Evolutionary conservation across 495 filamentous ascomycete species (phyloP).

Genomic region (Penicillium egyptiacum): DNA sequence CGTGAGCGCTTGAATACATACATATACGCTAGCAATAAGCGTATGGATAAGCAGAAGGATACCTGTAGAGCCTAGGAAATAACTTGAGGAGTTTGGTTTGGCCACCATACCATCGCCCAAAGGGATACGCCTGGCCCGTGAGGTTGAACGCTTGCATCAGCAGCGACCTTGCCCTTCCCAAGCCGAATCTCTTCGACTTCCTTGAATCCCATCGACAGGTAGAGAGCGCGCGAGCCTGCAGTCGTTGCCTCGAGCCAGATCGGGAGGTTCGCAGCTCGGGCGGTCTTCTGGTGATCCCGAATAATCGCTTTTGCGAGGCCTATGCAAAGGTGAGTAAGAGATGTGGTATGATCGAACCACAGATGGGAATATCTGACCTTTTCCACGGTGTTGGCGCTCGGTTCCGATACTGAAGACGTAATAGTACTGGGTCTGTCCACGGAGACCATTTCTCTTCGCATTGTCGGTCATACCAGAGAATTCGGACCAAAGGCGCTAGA

Average conservation of each 20-base stretch:
- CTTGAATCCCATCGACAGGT: slow-evolving; percentile 31
- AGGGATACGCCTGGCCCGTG: slow-evolving; percentile 26
- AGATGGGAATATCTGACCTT: slow-evolving; percentile 16
- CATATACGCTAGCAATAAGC: background rate
- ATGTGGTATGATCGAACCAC: background rate
- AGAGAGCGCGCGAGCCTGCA: slow-evolving; percentile 22
- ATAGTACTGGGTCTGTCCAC: slow-evolving; percentile 27
- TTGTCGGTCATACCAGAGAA: slow-evolving; percentile 31
- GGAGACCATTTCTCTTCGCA: slow-evolving; percentile 27
- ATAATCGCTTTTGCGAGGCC: slow-evolving; percentile 32
- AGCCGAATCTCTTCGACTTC: slow-evolving; percentile 28
- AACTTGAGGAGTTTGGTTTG: slow-evolving; percentile 5
- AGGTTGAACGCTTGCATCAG: slow-evolving; percentile 23
- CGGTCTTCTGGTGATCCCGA: slow-evolving; percentile 20
- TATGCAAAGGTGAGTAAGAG: slow-evolving; percentile 3
- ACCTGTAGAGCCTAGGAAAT: background rate
- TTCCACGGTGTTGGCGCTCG: slow-evolving; percentile 28
- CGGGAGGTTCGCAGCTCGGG: slow-evolving; percentile 23
- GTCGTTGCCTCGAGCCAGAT: slow-evolving; percentile 36
- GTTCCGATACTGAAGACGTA: slow-evolving; percentile 35
- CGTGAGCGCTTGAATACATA: background rate
- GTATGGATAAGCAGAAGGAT: background rate
- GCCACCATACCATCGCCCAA: slow-evolving; percentile 39
- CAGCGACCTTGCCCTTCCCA: slow-evolving; percentile 28
- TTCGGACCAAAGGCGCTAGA: slow-evolving; percentile 28